Evolutionary conservation across 345 rosid species (phyloP), one percentile per base, ranked within the genome.

Genomic region (Eucalyptus tenuipes): DNA sequence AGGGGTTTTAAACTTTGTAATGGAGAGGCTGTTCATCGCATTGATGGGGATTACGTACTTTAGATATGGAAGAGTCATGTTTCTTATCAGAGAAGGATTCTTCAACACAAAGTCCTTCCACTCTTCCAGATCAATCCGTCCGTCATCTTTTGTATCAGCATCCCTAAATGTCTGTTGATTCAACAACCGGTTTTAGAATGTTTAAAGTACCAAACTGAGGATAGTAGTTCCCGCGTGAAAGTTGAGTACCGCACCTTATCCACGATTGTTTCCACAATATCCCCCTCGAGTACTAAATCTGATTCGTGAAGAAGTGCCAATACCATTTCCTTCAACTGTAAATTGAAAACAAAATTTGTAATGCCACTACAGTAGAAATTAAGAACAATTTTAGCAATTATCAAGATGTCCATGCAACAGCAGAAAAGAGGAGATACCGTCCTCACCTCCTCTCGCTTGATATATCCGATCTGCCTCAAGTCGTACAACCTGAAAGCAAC

Each of bases 31-130:
- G 15, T 75, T 75, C 29, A 44, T 40, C 29, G 29, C 84, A 75
- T 20, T 20, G 84, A 40, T 40, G 84, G 16, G 47, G 68, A 40
- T 40, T 44, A 91, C 94, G 92, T 81, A 97, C 99, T 92, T 95
- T 31, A 97, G 91, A 91, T 95, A 95, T 7, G 99, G 98, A 55
- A 97, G 93, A 57, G 97, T 96, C 98, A 96, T 97, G 93, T 95
- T 97, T 93, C 94, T 97, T 85, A 96, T 91, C 29, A 97, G 94
- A 79, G 97, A 94, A 0, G 99, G 98, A 88, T 95, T 85, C 90
- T 89, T 94, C 17, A 89, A 91, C 87, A 95, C 97, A 48, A 94
- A 95, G 49, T 93, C 95, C 88, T 94, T 94, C 99, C 99, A 97
- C 88, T 97, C 99, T 88, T 95, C 97, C 57, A 47, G 71, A 89